Evolutionary conservation across 371 early-diverging fungal genomes (phyloP), one percentile per base, ranked within the genome.

Genomic region (Conidiobolus incongruus): DNA sequence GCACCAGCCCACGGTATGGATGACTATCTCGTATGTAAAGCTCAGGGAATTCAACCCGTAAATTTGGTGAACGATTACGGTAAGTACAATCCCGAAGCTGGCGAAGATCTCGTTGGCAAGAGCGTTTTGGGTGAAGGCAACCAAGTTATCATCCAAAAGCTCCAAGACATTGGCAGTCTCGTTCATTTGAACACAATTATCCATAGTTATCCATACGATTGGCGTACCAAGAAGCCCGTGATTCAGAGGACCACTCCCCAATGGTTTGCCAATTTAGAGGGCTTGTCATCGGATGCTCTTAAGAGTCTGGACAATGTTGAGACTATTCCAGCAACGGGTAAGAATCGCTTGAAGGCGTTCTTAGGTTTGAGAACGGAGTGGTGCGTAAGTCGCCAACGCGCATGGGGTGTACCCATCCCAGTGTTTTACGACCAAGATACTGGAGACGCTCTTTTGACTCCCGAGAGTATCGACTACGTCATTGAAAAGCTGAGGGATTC

Each of bases 1-100:
- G 90, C 96, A 1, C 94, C 94, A 6, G 92, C 83, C 2, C 93
- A 94, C 53, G 96, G 96, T 38, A 77, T 81, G 64, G 89, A 90
- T 16, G 96, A 95, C 63, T 91, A 87, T 55, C 79, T 80, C 48
- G 60, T 62, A 0, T 81, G 88, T 35, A 49, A 67, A 30, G 47
- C 54, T 13, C 44, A 67, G 4, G 70, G 70, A 2, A 74, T 90
- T 23, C 50, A 53, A 21, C 60, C 68, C 0, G 60, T 65, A 24
- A 12, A 28, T 35, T 44, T 62, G 49, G 84, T 95, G 10, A 75
- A 92, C 54, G 82, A 82, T 36, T 52, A 65, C 26, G 95, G 93
- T 1, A 62, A 55, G 35, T 91, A 75, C 54, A 87, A 86, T 0
- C 52, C 52, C 6, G 74, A 75, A 16, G 81, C 75, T 1, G 76